Percentiles rank a stretch among this genome's conserved stretches.
phyloP scores from a whole-genome alignment of 2,329 filamentous ascomycete species.

The Cladosporium sp. region DNA sequence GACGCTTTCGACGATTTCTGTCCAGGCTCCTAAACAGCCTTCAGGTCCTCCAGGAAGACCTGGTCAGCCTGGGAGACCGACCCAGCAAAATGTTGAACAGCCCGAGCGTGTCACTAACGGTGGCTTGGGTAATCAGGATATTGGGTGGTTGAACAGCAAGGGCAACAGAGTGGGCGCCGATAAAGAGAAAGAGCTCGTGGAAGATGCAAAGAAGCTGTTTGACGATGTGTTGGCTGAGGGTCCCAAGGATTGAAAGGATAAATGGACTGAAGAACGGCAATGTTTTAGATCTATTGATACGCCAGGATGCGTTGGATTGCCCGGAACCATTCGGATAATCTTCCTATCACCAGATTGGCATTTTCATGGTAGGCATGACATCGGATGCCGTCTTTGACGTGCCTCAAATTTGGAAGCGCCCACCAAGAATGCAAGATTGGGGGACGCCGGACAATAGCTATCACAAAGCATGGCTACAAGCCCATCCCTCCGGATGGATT shows the following conservation, averaged over 20 bases:
- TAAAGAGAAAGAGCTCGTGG: constrained; percentile 80
- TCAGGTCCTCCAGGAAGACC: constrained; percentile 24
- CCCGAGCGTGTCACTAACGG: constrained; percentile 38
- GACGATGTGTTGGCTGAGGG: constrained; percentile 28
- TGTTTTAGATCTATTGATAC: too few relatives aligned
- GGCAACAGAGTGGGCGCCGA: constrained; percentile 76
- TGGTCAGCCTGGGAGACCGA: constrained; percentile 7
- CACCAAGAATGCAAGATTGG: too few relatives aligned
- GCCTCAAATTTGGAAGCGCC: too few relatives aligned
- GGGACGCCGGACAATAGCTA: too few relatives aligned
- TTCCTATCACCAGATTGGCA: too few relatives aligned
- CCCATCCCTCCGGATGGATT: too few relatives aligned
- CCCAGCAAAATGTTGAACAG: constrained; percentile 16
- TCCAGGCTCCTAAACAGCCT: constrained; percentile 15
- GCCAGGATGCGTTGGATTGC: too few relatives aligned
- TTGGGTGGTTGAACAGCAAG: constrained; percentile 85
- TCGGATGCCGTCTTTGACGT: too few relatives aligned
- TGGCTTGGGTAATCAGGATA: constrained; percentile 61
- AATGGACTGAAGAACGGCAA: neutral
- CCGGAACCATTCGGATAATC: too few relatives aligned
- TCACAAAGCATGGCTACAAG: too few relatives aligned
- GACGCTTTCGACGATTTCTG: constrained; percentile 25
- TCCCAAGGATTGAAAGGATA: neutral
- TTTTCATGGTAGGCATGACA: too few relatives aligned
- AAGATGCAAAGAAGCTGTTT: constrained; percentile 54